These are phyloP conservation scores for Ganoderma meredithae DNA, from an alignment of 1,284 basidiomycete genomes.

Conservation along the genomic window DNA sequence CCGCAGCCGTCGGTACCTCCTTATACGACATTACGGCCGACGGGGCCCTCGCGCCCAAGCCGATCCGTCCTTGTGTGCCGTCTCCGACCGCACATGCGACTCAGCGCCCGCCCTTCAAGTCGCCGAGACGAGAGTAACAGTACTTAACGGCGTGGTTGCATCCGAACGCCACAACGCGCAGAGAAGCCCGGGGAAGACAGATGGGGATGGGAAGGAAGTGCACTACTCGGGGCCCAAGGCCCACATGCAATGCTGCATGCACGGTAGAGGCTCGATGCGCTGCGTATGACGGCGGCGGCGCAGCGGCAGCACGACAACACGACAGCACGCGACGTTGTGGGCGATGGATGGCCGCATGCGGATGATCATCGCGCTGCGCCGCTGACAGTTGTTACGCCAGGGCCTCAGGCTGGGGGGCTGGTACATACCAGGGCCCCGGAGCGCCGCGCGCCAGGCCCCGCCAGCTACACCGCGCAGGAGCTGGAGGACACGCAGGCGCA, in stretches of 20 bases:
- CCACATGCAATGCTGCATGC: not conserved
- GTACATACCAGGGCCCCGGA: too few species aligned
- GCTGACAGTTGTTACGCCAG: slow-evolving; percentile 1
- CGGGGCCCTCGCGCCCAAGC: not conserved
- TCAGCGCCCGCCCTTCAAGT: not conserved
- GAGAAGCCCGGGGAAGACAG: not conserved
- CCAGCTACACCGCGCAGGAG: not conserved
- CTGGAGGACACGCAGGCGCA: not conserved
- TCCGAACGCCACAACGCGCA: not conserved
- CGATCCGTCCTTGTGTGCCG: not conserved
- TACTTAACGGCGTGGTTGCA: not conserved
- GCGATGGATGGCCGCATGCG: not conserved
- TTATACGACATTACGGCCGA: not conserved
- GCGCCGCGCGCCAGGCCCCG: too few species aligned
- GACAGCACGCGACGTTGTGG: not conserved
- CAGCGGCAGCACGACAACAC: not conserved
- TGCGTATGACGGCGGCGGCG: not conserved
- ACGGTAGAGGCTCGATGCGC: not conserved
- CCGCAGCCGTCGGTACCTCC: not conserved
- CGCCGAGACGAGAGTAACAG: not conserved
- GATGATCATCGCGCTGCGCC: slow-evolving; percentile 4
- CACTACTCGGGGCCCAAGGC: not conserved
- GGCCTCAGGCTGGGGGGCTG: not conserved
- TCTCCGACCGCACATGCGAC: not conserved
- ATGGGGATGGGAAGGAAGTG: not conserved